A percentile compares a stretch with the other conserved stretches of the same genome.
These are phyloP conservation scores for Rosa persica DNA, from an alignment of 306 rosid species.

Conservation along the genomic window DNA sequence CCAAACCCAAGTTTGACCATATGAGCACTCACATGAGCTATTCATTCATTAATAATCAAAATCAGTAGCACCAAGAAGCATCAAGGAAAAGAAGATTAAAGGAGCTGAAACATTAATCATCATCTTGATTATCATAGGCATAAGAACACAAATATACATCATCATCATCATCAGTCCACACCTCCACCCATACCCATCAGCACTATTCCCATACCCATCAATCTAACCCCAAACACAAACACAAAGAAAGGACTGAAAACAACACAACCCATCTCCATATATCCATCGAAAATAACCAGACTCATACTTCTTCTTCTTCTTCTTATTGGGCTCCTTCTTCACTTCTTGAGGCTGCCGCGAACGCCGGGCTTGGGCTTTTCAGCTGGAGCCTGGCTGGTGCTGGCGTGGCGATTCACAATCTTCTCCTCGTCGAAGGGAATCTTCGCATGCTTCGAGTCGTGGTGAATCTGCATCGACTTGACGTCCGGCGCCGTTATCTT, in stretches of 20 bases:
- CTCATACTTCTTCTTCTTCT: background rate
- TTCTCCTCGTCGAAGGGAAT: conserved; percentile 69
- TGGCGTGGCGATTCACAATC: conserved; percentile 57
- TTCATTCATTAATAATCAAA: too few relatives aligned
- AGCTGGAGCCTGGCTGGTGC: conserved; percentile 11
- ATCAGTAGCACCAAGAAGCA: too few relatives aligned
- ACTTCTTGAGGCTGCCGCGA: conserved; percentile 89
- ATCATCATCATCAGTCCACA: conserved; percentile 3
- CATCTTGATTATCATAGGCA: background rate
- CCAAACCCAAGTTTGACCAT: too few relatives aligned
- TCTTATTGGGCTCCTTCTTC: background rate
- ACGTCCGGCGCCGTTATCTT: conserved; percentile 82
- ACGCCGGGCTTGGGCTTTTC: conserved; percentile 73
- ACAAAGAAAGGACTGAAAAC: background rate
- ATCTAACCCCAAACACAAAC: background rate
- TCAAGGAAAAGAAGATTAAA: too few relatives aligned
- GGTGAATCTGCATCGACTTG: conserved; percentile 96
- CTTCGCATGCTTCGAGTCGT: conserved; percentile 86
- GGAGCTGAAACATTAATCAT: background rate
- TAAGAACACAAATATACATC: conserved; percentile 27
- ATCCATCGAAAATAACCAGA: background rate
- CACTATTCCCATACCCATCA: background rate
- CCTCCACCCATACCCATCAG: background rate
- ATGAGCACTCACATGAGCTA: too few relatives aligned
- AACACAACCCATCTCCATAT: background rate